Evolutionary conservation across 441 rosid species (phyloP), one percentile per base, ranked within the genome.

Genomic region (Adansonia madagascariensis): DNA sequence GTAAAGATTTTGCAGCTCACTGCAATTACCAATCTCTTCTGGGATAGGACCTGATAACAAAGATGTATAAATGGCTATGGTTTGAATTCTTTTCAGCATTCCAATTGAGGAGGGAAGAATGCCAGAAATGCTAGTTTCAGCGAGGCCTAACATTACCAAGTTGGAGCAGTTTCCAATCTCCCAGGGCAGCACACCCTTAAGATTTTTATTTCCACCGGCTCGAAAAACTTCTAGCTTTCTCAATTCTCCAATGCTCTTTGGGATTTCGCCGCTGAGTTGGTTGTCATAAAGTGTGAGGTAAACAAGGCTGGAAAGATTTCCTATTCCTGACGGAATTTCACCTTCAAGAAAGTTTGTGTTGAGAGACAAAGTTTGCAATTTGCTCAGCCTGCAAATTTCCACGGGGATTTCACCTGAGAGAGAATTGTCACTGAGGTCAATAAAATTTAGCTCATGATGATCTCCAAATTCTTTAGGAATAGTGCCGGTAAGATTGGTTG

Each of bases 101-200:
- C 98, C 94, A 44, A 95, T 87, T 3, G 98, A 85, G 11, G 91
- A 81, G 64, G 98, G 97, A 17, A 92, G 85, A 22, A 70, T 85
- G 15, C 99, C 97, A 14, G 97, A 92, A 85, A 95, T 85, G 88
- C 95, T 83, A 71, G 99, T 94, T 57, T 92, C 99, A 0, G 99
- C 97, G 2, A 95, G 88, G 77, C 99, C 99, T 84, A 95, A 78
- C 72, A 92, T 84, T 14, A 91, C 87, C 85, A 95, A 87, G 80
- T 75, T 87, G 79, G 82, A 87, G 89, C 97, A 95, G 74, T 91
- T 92, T 0, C 98, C 98, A 68, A 95, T 95, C 90, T 92, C 97
- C 85, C 74, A 75, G 46, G 98, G 97, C 79, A 94, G 84, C 91
- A 92, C 94, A 4, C 99, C 99, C 59, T 87, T 84, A 0, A 95